phyloP scores from a whole-genome alignment of 1,284 basidiomycete species.

The Leccinum subfulvum region DNA sequence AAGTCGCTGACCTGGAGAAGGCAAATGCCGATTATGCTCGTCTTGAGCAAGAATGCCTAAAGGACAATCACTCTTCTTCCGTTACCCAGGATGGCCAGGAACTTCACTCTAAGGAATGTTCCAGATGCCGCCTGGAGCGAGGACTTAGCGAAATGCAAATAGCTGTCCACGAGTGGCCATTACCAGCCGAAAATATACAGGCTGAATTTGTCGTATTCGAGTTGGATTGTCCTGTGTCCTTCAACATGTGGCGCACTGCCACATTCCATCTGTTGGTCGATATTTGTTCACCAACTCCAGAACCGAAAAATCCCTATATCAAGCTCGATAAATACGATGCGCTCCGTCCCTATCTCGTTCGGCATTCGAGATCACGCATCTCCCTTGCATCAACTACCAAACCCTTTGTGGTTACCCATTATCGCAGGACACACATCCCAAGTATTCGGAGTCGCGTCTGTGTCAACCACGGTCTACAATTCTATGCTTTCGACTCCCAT shows the following conservation, averaged over 20 bases:
- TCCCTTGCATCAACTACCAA: slow-evolving; percentile 41
- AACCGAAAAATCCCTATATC: slow-evolving; percentile 4
- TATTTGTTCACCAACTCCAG: slow-evolving; percentile 22
- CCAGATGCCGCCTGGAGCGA: slow-evolving; percentile 34
- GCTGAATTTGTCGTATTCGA: slow-evolving; percentile 42
- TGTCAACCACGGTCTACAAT: slow-evolving; percentile 37
- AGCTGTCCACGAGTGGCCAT: slow-evolving; percentile 47
- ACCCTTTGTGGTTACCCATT: slow-evolving; percentile 40
- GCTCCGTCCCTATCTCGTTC: slow-evolving; percentile 10
- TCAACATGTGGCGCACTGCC: slow-evolving; percentile 44
- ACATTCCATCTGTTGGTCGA: slow-evolving; percentile 41
- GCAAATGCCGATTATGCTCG: not conserved
- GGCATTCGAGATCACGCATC: slow-evolving; percentile 28
- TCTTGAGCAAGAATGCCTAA: not conserved
- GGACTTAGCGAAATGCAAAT: slow-evolving; percentile 32
- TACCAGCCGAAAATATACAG: slow-evolving; percentile 32
- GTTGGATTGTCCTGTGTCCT: slow-evolving; percentile 34
- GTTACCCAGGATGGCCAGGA: not conserved
- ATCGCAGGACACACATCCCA: slow-evolving; percentile 32
- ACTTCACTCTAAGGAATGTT: slow-evolving; percentile 18
- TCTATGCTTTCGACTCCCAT: slow-evolving; percentile 21
- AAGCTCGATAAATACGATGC: slow-evolving; percentile 12
- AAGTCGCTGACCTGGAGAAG: not conserved
- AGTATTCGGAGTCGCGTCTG: slow-evolving; percentile 24
- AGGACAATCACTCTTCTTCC: not conserved